Conservation (phyloP, 1,284 basidiomycete species). For the Cutaneotrichosporon sp. region DNA sequence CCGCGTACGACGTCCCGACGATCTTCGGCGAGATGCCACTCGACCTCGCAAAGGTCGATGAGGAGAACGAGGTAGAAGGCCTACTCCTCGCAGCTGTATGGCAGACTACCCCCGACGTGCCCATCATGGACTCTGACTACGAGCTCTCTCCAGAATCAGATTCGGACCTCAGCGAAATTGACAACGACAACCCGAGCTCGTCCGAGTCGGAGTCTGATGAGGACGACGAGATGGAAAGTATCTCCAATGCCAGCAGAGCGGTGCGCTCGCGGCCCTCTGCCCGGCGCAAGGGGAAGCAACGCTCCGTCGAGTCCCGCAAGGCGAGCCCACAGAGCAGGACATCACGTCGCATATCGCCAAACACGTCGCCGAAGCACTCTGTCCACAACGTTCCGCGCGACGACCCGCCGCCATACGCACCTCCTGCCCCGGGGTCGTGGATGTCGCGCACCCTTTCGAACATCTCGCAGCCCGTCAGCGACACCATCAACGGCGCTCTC, state of each 20-base stretch:
- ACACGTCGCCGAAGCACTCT: background rate
- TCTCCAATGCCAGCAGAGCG: conserved; percentile 12
- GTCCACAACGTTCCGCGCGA: conserved; percentile 20
- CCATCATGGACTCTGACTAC: conserved; percentile 4
- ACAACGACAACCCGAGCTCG: conserved; percentile 47
- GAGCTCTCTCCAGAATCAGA: conserved; percentile 9
- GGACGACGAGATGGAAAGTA: conserved; percentile 19
- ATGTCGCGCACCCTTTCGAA: conserved; percentile 40
- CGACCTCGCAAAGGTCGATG: conserved; percentile 65
- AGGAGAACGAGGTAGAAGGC: conserved; percentile 50
- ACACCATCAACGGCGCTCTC: conserved; percentile 30
- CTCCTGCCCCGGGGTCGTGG: conserved; percentile 32
- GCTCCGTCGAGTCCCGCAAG: background rate
- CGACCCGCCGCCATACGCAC: conserved; percentile 39
- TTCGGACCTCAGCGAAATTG: conserved; percentile 36
- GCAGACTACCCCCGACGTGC: conserved; percentile 25
- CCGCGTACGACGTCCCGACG: conserved; percentile 70
- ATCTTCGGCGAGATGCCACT: conserved; percentile 70
- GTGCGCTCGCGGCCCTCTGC: conserved; percentile 7
- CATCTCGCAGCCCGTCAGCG: conserved; percentile 35
- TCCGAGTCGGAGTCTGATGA: conserved; percentile 28
- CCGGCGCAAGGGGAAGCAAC: conserved; percentile 13
- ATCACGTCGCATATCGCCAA: conserved; percentile 11
- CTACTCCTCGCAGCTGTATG: conserved; percentile 47
- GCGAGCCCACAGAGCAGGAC: background rate